Conservation (phyloP, 169 alveolate genomes). For the Plasmodium coatneyi region DNA sequence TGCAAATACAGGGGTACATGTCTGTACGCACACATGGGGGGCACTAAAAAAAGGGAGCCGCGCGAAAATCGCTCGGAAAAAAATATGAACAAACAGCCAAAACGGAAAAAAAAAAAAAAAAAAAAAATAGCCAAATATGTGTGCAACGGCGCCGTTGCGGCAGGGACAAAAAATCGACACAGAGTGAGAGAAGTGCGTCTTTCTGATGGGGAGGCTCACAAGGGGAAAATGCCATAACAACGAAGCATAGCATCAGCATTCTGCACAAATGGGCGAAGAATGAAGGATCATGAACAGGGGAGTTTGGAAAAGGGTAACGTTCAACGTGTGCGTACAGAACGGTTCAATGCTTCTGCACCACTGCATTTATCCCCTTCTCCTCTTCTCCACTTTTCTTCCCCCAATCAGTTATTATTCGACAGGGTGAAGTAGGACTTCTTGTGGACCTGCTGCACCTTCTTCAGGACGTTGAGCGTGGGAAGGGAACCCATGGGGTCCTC, state of each 20-base stretch:
- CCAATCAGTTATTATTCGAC: conserved; percentile 24
- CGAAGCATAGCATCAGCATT: background rate
- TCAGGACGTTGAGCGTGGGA: conserved; percentile 84
- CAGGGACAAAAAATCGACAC: background rate
- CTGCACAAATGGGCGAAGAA: background rate
- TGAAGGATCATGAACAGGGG: background rate
- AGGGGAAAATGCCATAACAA: background rate
- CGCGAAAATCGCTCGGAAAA: background rate
- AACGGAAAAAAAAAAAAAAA: background rate
- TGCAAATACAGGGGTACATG: background rate
- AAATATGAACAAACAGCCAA: conserved; percentile 8
- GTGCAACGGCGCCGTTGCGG: background rate
- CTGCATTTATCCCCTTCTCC: background rate
- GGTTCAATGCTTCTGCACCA: background rate
- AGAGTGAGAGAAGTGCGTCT: background rate
- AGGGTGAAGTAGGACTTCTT: conserved; percentile 78
- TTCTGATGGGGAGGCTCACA: background rate
- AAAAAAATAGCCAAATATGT: background rate
- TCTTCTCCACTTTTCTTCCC: background rate
- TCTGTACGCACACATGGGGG: background rate
- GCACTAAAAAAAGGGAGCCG: background rate
- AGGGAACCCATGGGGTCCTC: conserved; percentile 82
- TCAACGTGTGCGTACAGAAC: background rate
- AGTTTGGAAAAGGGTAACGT: background rate
- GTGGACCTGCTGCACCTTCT: conserved; percentile 78